These are phyloP conservation scores for Podaxis sp. DNA, from an alignment of 768 basidiomycete genomes.

Conservation along the genomic window DNA sequence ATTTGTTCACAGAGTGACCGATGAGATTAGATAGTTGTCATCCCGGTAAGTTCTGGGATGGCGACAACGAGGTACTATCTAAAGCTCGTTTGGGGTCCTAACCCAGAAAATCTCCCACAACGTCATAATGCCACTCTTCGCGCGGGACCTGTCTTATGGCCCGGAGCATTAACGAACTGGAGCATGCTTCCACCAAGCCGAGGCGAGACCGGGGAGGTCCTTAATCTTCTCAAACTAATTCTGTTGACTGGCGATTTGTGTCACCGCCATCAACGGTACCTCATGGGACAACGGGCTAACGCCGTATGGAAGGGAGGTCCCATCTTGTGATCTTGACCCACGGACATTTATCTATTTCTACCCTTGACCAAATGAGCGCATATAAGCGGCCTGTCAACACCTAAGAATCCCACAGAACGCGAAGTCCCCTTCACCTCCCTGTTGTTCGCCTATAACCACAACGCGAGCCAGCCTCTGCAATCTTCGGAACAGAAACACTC, in stretches of 20 bases:
- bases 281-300: slow-evolving; percentile 12
- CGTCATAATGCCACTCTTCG: not conserved
- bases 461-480: not conserved
- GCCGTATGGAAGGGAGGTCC: slow-evolving; percentile 5
- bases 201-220: not conserved
- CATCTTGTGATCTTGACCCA: slow-evolving; percentile 9
- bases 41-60: no score
- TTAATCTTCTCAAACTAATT: not conserved
- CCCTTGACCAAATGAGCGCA: not conserved
- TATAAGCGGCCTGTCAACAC: slow-evolving; percentile 13
- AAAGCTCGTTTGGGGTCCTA: not conserved
- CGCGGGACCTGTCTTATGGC: not conserved
- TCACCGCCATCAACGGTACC: slow-evolving; percentile 10
- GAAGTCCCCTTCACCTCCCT: not conserved
- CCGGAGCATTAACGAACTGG: not conserved
- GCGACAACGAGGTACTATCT: no score
- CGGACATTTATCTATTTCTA: slow-evolving; percentile 13
- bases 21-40: not conserved
- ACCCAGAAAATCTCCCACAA: not conserved
- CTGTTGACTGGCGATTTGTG: not conserved
- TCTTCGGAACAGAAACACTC: not conserved
- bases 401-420: not conserved
- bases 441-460: not conserved
- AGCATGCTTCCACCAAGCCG: not conserved
- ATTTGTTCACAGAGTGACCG: not conserved